These are phyloP conservation scores for Plantago lanceolata DNA, from an alignment of 305 asterid species.

Conservation along the genomic window DNA sequence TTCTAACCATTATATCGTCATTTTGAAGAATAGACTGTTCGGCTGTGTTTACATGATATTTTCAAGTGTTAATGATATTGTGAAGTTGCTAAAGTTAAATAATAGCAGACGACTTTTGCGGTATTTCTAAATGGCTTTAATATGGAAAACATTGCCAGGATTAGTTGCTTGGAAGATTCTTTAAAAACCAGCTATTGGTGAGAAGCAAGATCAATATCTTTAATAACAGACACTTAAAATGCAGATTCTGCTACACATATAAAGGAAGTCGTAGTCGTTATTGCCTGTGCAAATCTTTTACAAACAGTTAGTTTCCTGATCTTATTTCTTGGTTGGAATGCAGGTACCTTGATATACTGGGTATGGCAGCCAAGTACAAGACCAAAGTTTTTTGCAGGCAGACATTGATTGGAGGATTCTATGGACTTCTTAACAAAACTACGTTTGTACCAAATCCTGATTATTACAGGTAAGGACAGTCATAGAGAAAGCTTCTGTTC, in stretches of 20 bases:
- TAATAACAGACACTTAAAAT: no score
- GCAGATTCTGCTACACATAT: no score
- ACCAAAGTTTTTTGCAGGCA: constrained; percentile 86
- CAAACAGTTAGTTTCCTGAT: background rate
- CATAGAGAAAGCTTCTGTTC: background rate
- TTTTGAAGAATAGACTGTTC: background rate
- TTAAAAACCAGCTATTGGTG: background rate
- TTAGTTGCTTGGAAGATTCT: background rate
- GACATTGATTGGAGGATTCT: constrained; percentile 79
- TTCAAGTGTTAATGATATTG: background rate
- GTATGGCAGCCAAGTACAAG: constrained; percentile 76
- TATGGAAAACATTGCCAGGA: background rate
- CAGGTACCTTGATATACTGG: constrained; percentile 97
- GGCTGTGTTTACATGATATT: background rate
- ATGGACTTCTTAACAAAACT: constrained; percentile 64
- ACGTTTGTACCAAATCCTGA: constrained; percentile 83
- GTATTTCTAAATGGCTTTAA: no score
- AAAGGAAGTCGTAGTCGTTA: no score
- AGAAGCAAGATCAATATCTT: background rate
- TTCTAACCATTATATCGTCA: background rate
- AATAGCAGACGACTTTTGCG: background rate
- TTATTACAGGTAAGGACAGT: constrained; percentile 65
- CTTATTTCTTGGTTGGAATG: constrained; percentile 12
- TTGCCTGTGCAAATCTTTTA: background rate
- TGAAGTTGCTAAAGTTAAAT: background rate